phyloP scores from a whole-genome alignment of 257 asterid species.

The Scutellaria barbata region DNA sequence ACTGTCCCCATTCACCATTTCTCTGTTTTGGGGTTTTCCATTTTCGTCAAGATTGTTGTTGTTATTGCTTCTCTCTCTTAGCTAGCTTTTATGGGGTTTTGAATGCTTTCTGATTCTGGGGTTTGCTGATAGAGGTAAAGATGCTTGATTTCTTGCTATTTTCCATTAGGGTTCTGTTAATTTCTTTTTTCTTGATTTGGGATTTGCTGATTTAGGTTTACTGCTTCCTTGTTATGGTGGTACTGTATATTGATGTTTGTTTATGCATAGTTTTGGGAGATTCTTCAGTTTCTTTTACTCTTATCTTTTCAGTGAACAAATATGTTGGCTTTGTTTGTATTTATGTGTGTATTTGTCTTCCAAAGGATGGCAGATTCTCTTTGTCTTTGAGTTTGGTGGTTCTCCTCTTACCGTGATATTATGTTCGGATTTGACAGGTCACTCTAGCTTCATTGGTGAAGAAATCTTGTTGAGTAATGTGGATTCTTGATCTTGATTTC shows the following conservation, averaged over 20 bases:
- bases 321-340: slow-evolving; percentile 40
- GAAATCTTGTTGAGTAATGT: slow-evolving; percentile 41
- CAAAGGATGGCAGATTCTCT: slow-evolving; percentile 45
- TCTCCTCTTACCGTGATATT: slow-evolving; percentile 46
- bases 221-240: slow-evolving; percentile 26
- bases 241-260: neutral
- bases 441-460: slow-evolving; percentile 48
- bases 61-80: too few relatives aligned
- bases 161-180: slow-evolving; percentile 33
- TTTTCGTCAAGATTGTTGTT: too few relatives aligned
- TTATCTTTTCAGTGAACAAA: slow-evolving; percentile 42
- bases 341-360: slow-evolving; percentile 26
- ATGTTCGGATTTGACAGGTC: slow-evolving; percentile 62
- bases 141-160: slow-evolving; percentile 24
- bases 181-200: slow-evolving; percentile 12
- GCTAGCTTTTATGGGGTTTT: neutral
- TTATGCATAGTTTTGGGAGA: slow-evolving; percentile 42
- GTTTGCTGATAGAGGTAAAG: slow-evolving; percentile 30
- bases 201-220: neutral
- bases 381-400: slow-evolving; percentile 52
- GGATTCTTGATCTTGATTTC: slow-evolving; percentile 48
- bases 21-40: neutral
- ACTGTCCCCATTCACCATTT: neutral
- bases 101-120: slow-evolving; percentile 19
- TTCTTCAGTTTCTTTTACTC: slow-evolving; percentile 23